Evolutionary conservation across 129 eudicot genomes (phyloP).

Genomic region (Gnaphalium uliginosum): DNA sequence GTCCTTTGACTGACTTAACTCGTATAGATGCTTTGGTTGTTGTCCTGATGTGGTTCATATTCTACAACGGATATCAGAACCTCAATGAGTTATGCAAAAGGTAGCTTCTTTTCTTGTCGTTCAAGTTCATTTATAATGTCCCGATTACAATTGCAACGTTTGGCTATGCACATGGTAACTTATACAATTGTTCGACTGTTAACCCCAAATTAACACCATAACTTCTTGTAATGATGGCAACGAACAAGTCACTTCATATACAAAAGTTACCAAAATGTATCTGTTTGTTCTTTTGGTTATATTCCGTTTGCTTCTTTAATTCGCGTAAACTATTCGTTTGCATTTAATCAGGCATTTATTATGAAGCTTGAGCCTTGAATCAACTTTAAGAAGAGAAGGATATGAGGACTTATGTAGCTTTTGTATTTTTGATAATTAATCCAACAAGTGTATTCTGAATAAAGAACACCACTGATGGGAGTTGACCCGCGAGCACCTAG

Average conservation of each 20-base stretch:
- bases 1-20: constrained; percentile 8
- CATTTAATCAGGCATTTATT: constrained; percentile 25
- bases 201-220: no score
- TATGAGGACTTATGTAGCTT: no score
- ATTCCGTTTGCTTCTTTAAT: not conserved
- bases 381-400: not conserved
- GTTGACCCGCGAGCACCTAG: no score
- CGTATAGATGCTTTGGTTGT: constrained; percentile 34
- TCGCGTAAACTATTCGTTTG: not conserved
- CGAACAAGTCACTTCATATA: no score
- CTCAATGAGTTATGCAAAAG: constrained; percentile 33
- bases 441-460: no score
- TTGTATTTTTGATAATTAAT: no score
- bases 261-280: no score
- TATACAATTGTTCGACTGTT: no score
- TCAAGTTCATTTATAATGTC: not conserved
- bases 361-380: constrained; percentile 20
- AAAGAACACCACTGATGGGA: no score
- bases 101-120: constrained; percentile 11
- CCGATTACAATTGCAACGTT: not conserved
- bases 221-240: no score
- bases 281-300: not conserved
- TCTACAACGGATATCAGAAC: constrained; percentile 38
- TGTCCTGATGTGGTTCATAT: constrained; percentile 39
- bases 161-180: no score